Base-by-base conservation (phyloP, 1,284 basidiomycete genomes). In the Malassezia brasiliensis region DNA sequence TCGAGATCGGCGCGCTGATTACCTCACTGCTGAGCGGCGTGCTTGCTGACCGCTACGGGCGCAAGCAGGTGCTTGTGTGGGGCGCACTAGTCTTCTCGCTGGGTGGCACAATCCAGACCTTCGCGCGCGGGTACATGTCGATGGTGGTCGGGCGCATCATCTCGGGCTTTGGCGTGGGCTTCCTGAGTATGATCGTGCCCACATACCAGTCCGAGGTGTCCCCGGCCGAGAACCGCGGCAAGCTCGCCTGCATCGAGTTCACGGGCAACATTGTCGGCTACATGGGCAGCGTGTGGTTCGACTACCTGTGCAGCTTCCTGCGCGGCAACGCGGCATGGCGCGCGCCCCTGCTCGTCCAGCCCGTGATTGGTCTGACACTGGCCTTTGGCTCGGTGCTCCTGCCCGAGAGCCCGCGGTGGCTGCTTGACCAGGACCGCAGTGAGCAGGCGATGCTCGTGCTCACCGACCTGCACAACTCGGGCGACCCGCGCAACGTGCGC, bases 161-260 rank as follows among this genome's bases (percentile, higher is more conserved):
- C 54, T 87, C 86, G 60, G 93, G 91, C 2, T 89, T 88, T 66
- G 93, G 93, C 14, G 93, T 98, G 12, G 93, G 91, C 12, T 79
- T 96, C 62, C 79, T 96, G 47, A 61, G 59, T 47, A 96, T 91
- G 57, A 90, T 96, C 61, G 93, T 96, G 20, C 93, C 93, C 6
- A 94, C 96, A 59, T 98, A 96, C 75, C 93, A 96, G 77, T 88
- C 86, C 65, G 93, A 96, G 78, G 89, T 96, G 48, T 93, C 89
- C 2, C 90, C 91, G 14, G 88, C 93, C 2, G 83, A 89, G 70
- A 88, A 94, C 78, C 58, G 72, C 30, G 72, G 72, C 37, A 68
- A 67, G 47, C 60, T 74, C 12, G 93, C 90, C 4, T 94, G 90
- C 68, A 90, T 96, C 81, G 93, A 96, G 72, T 98, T 96, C 74